Evolutionary conservation across 140 eudicot species (phyloP).

Genomic region (Erigeron philadelphicus): DNA sequence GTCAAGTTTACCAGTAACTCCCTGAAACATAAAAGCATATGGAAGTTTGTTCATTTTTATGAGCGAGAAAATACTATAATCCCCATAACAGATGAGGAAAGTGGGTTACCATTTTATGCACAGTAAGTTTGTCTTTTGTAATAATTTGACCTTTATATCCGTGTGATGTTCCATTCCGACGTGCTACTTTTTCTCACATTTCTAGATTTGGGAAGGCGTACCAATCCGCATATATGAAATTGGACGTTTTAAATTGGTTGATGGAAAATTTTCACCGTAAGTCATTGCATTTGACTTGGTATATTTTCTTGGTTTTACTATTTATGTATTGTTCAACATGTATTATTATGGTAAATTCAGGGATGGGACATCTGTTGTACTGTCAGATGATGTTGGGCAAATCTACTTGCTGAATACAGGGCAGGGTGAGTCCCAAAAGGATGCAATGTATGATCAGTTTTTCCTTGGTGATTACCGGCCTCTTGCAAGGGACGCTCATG

Average conservation of each 20-base stretch:
- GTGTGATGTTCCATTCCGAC: conserved; percentile 13
- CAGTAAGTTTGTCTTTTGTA: not conserved
- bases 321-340: not conserved
- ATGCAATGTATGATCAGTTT: conserved; percentile 94
- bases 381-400: conserved; percentile 96
- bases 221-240: conserved; percentile 76
- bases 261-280: conserved; percentile 97
- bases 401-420: conserved; percentile 87
- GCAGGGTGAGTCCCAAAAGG: conserved; percentile 92
- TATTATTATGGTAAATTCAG: conserved; percentile 35
- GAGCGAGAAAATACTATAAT: too few species aligned
- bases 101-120: not conserved
- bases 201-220: conserved; percentile 96
- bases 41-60: too few species aligned
- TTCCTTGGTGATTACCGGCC: conserved; percentile 99
- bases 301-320: conserved; percentile 1
- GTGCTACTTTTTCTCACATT: conserved; percentile 16
- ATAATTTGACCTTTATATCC: not conserved
- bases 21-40: too few species aligned
- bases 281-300: conserved; percentile 22
- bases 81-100: not conserved
- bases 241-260: conserved; percentile 90
- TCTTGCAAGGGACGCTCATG: conserved; percentile 68
- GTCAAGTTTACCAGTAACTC: too few species aligned
- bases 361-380: conserved; percentile 97